Percentiles rank a stretch among this genome's conserved stretches.
Conservation (phyloP, 371 early-diverging fungal genomes). For the Mucor irregularis region DNA sequence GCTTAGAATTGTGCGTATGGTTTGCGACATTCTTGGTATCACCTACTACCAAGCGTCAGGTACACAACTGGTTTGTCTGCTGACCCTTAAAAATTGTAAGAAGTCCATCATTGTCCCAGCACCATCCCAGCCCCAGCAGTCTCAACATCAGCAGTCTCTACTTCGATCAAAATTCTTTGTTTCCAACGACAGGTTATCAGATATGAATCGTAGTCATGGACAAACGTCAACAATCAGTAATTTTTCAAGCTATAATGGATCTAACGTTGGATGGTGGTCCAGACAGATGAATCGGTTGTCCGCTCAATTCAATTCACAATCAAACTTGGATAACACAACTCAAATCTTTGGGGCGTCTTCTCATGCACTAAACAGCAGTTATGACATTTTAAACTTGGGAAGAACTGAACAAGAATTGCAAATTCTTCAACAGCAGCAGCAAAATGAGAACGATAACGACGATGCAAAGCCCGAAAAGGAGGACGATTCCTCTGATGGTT, state of each 20-base stretch:
- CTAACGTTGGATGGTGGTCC: slow-evolving; percentile 15
- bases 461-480: not conserved
- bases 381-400: slow-evolving; percentile 22
- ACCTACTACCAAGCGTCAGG: slow-evolving; percentile 34
- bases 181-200: slow-evolving; percentile 18
- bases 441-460: not conserved
- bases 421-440: not conserved
- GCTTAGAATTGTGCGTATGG: slow-evolving; percentile 28
- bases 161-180: slow-evolving; percentile 21
- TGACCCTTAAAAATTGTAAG: slow-evolving; percentile 39
- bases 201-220: slow-evolving; percentile 6
- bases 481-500: slow-evolving; percentile 27
- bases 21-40: slow-evolving; percentile 44
- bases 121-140: not conserved
- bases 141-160: slow-evolving; percentile 5
- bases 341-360: slow-evolving; percentile 2
- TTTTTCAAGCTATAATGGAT: slow-evolving; percentile 1
- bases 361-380: slow-evolving; percentile 10
- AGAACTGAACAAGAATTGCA: slow-evolving; percentile 17
- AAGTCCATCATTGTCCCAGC: not conserved
- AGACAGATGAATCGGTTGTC: slow-evolving; percentile 22
- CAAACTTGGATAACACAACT: not conserved
- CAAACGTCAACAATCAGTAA: slow-evolving; percentile 10
- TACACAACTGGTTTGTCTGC: slow-evolving; percentile 36
- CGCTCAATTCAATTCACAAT: slow-evolving; percentile 9